A percentile compares a stretch with the other conserved stretches of the same genome.
Evolutionary conservation across 139 green algal species (phyloP).

Genomic region (Marvania coccoides): DNA sequence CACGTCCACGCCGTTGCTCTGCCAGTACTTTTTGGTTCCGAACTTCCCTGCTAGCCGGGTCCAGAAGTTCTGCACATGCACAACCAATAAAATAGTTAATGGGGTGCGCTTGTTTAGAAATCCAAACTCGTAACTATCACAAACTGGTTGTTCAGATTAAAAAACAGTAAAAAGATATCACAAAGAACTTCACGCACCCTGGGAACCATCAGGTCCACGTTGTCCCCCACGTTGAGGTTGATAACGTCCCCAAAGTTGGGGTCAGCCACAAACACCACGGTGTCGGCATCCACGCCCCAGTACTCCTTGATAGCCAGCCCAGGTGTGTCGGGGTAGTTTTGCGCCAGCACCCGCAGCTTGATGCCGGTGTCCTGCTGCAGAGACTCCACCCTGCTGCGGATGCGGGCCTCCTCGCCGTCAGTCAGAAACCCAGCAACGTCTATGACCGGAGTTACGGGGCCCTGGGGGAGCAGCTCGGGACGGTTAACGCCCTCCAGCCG

Average conservation of each 20-base stretch:
- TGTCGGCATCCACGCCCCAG: slow-evolving; percentile 92
- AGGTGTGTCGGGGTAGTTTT: slow-evolving; percentile 96
- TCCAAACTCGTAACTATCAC: too few species aligned
- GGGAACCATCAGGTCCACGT: slow-evolving; percentile 86
- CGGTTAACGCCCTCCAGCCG: slow-evolving; percentile 90
- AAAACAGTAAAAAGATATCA: background rate
- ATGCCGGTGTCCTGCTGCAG: slow-evolving; percentile 89
- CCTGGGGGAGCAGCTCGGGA: slow-evolving; percentile 86
- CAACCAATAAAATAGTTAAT: slow-evolving; percentile 2
- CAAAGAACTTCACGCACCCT: slow-evolving; percentile 29
- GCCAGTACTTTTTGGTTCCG: slow-evolving; percentile 94
- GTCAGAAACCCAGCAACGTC: slow-evolving; percentile 91
- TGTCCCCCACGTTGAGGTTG: slow-evolving; percentile 94
- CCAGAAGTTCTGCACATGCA: slow-evolving; percentile 76
- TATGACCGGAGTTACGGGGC: slow-evolving; percentile 72
- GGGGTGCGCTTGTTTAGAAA: too few species aligned
- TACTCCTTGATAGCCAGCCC: slow-evolving; percentile 90
- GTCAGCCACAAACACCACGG: slow-evolving; percentile 89
- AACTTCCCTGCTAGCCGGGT: slow-evolving; percentile 81
- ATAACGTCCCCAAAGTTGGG: slow-evolving; percentile 77
- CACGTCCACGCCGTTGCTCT: slow-evolving; percentile 76
- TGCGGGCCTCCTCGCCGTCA: slow-evolving; percentile 64
- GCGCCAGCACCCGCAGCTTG: slow-evolving; percentile 87
- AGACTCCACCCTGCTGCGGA: slow-evolving; percentile 49
- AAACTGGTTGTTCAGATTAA: too few species aligned